Evolutionary conservation across 1,284 basidiomycete genomes (phyloP).

Genomic region (Melampsora larici-populina): DNA sequence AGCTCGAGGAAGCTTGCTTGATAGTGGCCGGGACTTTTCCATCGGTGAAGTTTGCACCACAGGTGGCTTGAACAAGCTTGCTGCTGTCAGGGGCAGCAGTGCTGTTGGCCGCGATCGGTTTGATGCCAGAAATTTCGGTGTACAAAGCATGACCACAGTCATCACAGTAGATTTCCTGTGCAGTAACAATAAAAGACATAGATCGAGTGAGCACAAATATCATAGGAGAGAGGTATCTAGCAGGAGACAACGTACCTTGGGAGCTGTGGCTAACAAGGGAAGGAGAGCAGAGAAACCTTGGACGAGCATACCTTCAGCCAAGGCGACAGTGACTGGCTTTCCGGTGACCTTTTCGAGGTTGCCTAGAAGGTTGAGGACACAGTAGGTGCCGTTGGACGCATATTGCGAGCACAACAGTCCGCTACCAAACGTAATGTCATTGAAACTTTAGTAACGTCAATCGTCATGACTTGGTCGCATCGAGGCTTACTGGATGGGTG

Average conservation of each 20-base stretch:
- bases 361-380: background rate
- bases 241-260: background rate
- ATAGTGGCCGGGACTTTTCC: background rate
- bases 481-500: background rate
- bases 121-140: background rate
- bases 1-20: background rate
- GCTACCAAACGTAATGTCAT: background rate
- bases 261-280: background rate
- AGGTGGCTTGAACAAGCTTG: background rate
- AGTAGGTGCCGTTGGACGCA: constrained; percentile 1
- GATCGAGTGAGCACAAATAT: background rate
- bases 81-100: background rate
- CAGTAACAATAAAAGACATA: background rate
- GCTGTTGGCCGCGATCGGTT: background rate
- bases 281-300: background rate
- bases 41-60: background rate
- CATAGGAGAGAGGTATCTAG: background rate
- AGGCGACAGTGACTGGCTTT: background rate
- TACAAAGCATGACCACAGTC: constrained; percentile 12
- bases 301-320: background rate
- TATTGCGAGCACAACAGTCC: constrained; percentile 13
- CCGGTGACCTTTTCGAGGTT: constrained; percentile 8
- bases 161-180: constrained; percentile 13
- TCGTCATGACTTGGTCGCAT: no score
- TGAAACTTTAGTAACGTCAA: background rate